phyloP scores from a whole-genome alignment of 495 filamentous ascomycete genomes.

The Clohesyomyces aquaticus region DNA sequence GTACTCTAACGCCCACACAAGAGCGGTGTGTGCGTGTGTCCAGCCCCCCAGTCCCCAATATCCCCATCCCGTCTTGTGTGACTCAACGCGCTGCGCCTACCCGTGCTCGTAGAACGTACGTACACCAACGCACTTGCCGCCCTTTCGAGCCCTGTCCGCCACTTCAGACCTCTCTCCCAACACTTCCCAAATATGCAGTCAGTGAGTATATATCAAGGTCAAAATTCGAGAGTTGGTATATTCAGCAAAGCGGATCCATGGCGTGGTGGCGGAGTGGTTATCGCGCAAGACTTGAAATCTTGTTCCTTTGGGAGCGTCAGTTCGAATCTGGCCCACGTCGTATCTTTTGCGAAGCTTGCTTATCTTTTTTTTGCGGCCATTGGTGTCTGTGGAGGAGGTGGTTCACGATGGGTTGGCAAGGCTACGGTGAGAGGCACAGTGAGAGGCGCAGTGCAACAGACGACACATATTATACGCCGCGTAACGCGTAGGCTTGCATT shows the following conservation, averaged over 20 bases:
- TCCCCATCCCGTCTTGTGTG: no score
- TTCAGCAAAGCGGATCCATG: background rate
- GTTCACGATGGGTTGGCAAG: background rate
- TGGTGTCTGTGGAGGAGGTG: background rate
- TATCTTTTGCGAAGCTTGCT: no score
- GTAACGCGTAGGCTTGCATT: no score
- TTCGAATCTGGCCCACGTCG: slow-evolving; percentile 31
- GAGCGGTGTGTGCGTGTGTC: no score
- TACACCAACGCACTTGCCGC: background rate
- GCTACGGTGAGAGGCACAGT: no score
- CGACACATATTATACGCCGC: no score
- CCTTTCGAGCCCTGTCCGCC: background rate
- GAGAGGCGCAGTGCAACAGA: no score
- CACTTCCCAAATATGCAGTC: background rate
- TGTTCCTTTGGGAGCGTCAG: slow-evolving; percentile 31
- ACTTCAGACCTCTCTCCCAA: background rate
- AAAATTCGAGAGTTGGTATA: no score
- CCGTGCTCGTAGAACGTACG: background rate
- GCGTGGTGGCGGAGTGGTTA: slow-evolving; percentile 31
- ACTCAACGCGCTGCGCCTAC: no score
- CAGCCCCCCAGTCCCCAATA: no score
- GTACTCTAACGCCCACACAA: no score
- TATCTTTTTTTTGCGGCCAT: slow-evolving; percentile 1
- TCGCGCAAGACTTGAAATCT: slow-evolving; percentile 34
- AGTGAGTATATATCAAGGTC: no score